A percentile compares a stretch with the other conserved stretches of the same genome.
phyloP scores from a whole-genome alignment of 2,329 filamentous ascomycete genomes.

The Cordyceps fumosorosea region DNA sequence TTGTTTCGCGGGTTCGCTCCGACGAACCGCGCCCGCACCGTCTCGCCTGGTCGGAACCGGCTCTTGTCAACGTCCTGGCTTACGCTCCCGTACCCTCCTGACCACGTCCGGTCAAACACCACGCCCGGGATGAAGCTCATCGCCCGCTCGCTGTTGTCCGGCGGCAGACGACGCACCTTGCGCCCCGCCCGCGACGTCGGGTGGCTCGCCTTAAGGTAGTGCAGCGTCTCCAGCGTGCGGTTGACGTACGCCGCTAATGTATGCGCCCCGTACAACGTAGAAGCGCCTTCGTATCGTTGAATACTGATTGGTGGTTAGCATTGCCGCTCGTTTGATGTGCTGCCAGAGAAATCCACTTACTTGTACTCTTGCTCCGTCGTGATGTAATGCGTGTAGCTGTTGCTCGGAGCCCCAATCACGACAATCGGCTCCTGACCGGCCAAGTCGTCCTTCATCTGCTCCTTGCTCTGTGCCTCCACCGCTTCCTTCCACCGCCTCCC shows the following conservation, averaged over 20 bases:
- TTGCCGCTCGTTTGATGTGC: background rate
- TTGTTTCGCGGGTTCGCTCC: conserved; percentile 88
- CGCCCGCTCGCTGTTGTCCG: conserved; percentile 69
- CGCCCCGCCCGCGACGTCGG: conserved; percentile 21
- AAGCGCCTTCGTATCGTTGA: conserved; percentile 87
- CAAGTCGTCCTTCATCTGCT: conserved; percentile 34
- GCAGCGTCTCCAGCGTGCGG: conserved; percentile 62
- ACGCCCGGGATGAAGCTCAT: conserved; percentile 76
- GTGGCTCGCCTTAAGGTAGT: conserved; percentile 51
- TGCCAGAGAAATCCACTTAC: conserved; percentile 20
- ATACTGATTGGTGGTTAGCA: conserved; percentile 36
- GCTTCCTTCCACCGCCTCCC: conserved; percentile 79
- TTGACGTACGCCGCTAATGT: conserved; percentile 85
- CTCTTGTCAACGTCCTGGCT: conserved; percentile 40
- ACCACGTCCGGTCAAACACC: conserved; percentile 59
- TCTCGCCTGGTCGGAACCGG: conserved; percentile 50
- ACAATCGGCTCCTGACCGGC: conserved; percentile 53
- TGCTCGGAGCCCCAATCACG: conserved; percentile 79
- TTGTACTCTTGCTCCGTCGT: conserved; percentile 60
- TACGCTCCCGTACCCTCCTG: conserved; percentile 64
- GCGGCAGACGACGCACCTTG: conserved; percentile 54
- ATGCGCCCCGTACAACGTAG: conserved; percentile 77
- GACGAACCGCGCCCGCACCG: conserved; percentile 63
- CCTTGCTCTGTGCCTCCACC: conserved; percentile 45
- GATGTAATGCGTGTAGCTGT: conserved; percentile 79